phyloP scores from a whole-genome alignment of 1,284 basidiomycete genomes.

The Ustilago sp. region DNA sequence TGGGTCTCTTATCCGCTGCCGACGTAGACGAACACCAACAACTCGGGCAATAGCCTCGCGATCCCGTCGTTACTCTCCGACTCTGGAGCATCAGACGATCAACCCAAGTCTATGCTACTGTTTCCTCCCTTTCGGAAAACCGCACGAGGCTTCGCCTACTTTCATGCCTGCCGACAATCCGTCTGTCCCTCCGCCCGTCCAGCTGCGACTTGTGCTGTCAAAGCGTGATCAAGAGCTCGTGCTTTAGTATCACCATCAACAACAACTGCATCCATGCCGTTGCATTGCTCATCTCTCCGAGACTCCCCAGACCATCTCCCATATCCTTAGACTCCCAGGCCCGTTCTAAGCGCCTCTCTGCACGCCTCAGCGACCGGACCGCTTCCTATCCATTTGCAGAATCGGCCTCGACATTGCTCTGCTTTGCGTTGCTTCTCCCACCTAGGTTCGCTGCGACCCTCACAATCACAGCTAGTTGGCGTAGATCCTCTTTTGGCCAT shows the following conservation, averaged over 20 bases:
- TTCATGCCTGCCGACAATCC: neutral
- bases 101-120: neutral
- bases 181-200: neutral
- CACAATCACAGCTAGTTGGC: neutral
- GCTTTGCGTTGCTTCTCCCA: too few relatives aligned
- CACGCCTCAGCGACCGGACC: neutral
- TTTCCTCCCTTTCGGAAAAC: neutral
- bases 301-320: neutral
- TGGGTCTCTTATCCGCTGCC: neutral
- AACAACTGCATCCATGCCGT: neutral
- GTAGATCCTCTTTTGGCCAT: neutral
- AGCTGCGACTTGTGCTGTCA: neutral
- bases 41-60: conserved; percentile 2
- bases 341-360: neutral
- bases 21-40: neutral
- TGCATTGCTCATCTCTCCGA: neutral
- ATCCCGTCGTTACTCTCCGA: conserved; percentile 1
- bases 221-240: neutral
- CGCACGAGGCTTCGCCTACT: neutral
- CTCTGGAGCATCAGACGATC: neutral
- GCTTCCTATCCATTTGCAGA: neutral
- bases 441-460: neutral
- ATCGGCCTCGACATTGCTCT: neutral
- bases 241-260: neutral
- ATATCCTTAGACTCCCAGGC: neutral